A percentile compares a stretch with the other conserved stretches of the same genome.
phyloP scores from a whole-genome alignment of 2,329 filamentous ascomycete species.

The Dissoconium aciculare region DNA sequence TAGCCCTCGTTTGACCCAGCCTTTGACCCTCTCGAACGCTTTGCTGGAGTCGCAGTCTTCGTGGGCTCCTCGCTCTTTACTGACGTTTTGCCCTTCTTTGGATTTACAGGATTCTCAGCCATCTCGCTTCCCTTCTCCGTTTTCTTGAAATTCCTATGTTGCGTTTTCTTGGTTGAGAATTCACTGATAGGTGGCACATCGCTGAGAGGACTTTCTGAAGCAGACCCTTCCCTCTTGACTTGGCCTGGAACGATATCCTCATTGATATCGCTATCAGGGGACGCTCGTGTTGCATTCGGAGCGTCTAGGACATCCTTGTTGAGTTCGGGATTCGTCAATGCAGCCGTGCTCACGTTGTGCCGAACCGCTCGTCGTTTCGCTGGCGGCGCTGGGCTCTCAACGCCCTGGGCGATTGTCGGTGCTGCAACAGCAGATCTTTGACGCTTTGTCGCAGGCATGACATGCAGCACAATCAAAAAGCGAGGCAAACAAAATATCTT shows the following conservation, averaged over 20 bases:
- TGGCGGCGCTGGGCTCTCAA: conserved; percentile 3
- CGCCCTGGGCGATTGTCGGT: background rate
- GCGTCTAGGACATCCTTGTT: conserved; percentile 31
- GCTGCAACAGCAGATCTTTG: conserved; percentile 11
- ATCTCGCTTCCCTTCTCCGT: conserved; percentile 10
- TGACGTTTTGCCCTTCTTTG: conserved; percentile 8
- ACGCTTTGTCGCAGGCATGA: conserved; percentile 17
- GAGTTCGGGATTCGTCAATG: conserved; percentile 16
- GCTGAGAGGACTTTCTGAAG: conserved; percentile 22
- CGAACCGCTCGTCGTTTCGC: conserved; percentile 9
- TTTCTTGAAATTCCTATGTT: conserved; percentile 8
- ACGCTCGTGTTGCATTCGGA: conserved; percentile 28
- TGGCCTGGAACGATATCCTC: conserved; percentile 19
- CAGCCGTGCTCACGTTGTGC: conserved; percentile 7
- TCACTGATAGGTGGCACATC: conserved; percentile 23
- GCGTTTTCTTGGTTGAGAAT: conserved; percentile 13
- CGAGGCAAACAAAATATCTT: too few species aligned
- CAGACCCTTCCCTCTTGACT: conserved; percentile 4
- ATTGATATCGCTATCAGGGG: conserved; percentile 28
- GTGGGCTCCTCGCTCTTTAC: conserved; percentile 4
- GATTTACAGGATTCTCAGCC: conserved; percentile 11
- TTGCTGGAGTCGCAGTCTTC: conserved; percentile 7
- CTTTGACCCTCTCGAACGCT: conserved; percentile 3
- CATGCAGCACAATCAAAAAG: too few species aligned
- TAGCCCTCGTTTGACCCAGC: conserved; percentile 7